Evolutionary conservation across 257 asterid species (phyloP), one percentile per base, ranked within the genome.

Genomic region (Solanum rostratum): DNA sequence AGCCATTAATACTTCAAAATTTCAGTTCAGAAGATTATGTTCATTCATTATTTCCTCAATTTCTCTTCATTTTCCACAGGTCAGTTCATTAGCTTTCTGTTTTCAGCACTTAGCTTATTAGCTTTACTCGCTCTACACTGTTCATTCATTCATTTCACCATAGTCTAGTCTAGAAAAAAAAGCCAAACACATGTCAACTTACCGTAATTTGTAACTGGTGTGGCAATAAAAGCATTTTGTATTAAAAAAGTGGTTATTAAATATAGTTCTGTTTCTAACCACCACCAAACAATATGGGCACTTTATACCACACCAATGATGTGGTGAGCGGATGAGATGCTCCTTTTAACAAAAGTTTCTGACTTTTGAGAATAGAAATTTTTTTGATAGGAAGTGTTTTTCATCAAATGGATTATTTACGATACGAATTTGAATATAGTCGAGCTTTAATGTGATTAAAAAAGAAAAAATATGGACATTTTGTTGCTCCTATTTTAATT

Each of bases 1-100:
- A 86, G 83, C 73, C 90, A 87, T 87, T 69, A 41, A 2, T 70
- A 20, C 80, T 43, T 69, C 46, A 30, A 30, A 69, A 19, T 69
- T 46, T 74, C 33, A 50, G 82, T 76, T 29, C 82, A 78, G 5
- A 8, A 39, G n/a, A 27, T 19, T 50, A 78, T 50, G 24, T 50
- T 27, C 45, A 18, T 5, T 78, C 63, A 78, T 50, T 50, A 29
- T 50, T 29, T 49, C 4, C 45, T 39, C n/a, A 50, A 1, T 50
- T 4, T 78, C 18, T 49, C 24, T 50, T 27, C 19, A 15, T 27
- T 76, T 49, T 49, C 81, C 59, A 24, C 59, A 73, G 41, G 22
- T 74, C 81, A 49, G 24, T 49, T 27, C 62, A 76, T 76, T 14
- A 12, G 60, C 1, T 7, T 24, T 76, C 41, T 50, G 15, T 1